phyloP scores from a whole-genome alignment of 257 asterid genomes.

The Jacaranda copaia region DNA sequence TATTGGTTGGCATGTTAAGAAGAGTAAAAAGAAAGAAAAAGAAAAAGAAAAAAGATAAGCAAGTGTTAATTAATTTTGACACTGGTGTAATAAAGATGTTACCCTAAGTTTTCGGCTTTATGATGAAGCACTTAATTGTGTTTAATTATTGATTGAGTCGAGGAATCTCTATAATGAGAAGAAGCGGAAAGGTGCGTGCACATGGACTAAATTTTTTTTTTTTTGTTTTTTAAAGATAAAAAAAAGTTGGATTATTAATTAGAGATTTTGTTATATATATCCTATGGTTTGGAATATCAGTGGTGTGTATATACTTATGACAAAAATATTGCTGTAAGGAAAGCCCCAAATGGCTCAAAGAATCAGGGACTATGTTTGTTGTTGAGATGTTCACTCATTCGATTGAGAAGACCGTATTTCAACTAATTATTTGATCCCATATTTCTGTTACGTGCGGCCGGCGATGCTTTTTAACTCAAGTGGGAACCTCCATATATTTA shows the following conservation, averaged over 20 bases:
- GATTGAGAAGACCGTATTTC: conserved; percentile 10
- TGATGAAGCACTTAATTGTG: conserved; percentile 3
- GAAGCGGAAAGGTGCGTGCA: conserved; percentile 43
- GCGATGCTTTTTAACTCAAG: neutral
- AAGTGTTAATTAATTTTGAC: conserved; percentile 34
- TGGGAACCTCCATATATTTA: too few relatives aligned
- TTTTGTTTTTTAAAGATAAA: neutral
- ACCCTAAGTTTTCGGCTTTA: conserved; percentile 47
- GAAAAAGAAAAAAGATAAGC: conserved; percentile 8
- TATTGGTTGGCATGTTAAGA: conserved; percentile 22
- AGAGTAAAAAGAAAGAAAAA: neutral
- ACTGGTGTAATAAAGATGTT: conserved; percentile 42
- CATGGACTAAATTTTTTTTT: conserved; percentile 29
- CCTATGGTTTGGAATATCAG: too few relatives aligned
- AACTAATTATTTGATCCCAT: neutral
- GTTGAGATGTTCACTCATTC: conserved; percentile 32
- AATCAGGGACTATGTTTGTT: conserved; percentile 39
- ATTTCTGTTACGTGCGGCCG: conserved; percentile 6
- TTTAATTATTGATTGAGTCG: conserved; percentile 21
- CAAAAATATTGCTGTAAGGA: neutral
- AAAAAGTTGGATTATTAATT: neutral
- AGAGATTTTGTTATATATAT: neutral
- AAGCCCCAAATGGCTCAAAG: conserved; percentile 18
- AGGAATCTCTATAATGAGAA: conserved; percentile 35
- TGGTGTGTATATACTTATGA: neutral